A percentile compares a stretch with the other conserved stretches of the same genome.
These are phyloP conservation scores for Tirmania nivea DNA, from an alignment of 495 filamentous ascomycete genomes.

Conservation along the genomic window DNA sequence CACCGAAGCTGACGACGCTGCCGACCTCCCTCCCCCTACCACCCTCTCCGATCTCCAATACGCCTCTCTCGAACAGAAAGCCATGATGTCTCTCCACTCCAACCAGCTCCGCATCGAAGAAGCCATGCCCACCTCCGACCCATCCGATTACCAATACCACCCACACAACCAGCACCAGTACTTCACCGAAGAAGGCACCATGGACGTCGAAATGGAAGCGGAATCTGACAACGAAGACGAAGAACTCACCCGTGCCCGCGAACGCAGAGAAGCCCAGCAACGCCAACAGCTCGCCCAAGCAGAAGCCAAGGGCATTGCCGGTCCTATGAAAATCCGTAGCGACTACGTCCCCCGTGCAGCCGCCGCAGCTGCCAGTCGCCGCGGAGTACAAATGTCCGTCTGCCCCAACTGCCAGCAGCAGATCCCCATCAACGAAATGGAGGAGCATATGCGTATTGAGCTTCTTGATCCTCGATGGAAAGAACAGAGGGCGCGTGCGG, in stretches of 20 bases:
- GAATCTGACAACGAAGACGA: slow-evolving; percentile 34
- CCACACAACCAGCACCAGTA: slow-evolving; percentile 20
- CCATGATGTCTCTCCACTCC: slow-evolving; percentile 54
- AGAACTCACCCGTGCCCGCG: slow-evolving; percentile 20
- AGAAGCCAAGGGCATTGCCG: slow-evolving; percentile 43
- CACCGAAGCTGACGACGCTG: slow-evolving; percentile 67
- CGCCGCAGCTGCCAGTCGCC: slow-evolving; percentile 39
- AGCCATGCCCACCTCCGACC: slow-evolving; percentile 52
- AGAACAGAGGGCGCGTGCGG: slow-evolving; percentile 74
- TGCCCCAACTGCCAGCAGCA: slow-evolving; percentile 90
- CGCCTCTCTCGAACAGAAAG: slow-evolving; percentile 84
- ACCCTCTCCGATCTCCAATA: slow-evolving; percentile 78
- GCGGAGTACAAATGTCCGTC: slow-evolving; percentile 40
- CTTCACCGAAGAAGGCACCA: slow-evolving; percentile 11
- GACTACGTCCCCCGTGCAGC: slow-evolving; percentile 79
- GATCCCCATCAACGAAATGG: slow-evolving; percentile 66
- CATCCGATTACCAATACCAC: slow-evolving; percentile 17
- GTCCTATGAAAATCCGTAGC: slow-evolving; percentile 78
- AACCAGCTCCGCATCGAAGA: slow-evolving; percentile 78
- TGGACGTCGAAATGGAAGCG: slow-evolving; percentile 18
- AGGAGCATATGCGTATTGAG: slow-evolving; percentile 90
- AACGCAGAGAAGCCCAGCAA: slow-evolving; percentile 40
- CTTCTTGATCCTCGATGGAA: slow-evolving; percentile 91
- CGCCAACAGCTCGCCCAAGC: slow-evolving; percentile 59
- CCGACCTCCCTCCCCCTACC: slow-evolving; percentile 69